Percentiles rank a stretch among this genome's conserved stretches.
These are phyloP conservation scores for Leptographium flavum DNA, from an alignment of 2,329 filamentous ascomycete genomes.

Conservation along the genomic window DNA sequence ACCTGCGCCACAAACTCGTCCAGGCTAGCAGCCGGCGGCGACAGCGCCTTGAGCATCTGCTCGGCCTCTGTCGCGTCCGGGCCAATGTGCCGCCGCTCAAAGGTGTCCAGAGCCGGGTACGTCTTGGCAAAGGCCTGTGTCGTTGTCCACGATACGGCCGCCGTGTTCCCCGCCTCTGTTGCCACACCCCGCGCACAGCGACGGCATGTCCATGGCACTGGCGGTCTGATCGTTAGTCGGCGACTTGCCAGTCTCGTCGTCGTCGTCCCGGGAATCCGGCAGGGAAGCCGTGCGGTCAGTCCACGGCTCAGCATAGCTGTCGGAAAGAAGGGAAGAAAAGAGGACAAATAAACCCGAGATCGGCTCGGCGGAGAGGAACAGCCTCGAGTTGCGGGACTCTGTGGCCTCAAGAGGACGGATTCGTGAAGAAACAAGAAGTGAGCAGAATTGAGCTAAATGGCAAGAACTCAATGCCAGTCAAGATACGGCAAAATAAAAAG, in stretches of 20 bases:
- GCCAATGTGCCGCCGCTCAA: slow-evolving; percentile 76
- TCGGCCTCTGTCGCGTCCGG: slow-evolving; percentile 55
- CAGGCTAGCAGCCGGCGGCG: slow-evolving; percentile 57
- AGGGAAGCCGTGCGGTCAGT: background rate
- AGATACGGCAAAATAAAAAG: background rate
- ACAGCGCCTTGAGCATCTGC: slow-evolving; percentile 67
- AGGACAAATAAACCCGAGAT: background rate
- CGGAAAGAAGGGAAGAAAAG: background rate
- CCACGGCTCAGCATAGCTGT: background rate
- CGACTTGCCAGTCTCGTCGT: background rate
- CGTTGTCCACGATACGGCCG: slow-evolving; percentile 9
- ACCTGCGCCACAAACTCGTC: slow-evolving; percentile 80
- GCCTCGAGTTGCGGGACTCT: too few species aligned
- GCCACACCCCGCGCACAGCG: slow-evolving; percentile 5
- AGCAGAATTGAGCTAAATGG: background rate
- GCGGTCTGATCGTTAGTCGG: background rate
- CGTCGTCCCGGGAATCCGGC: background rate
- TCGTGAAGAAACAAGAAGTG: background rate
- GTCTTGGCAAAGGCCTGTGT: slow-evolving; percentile 11
- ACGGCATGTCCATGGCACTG: slow-evolving; percentile 3
- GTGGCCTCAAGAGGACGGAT: too few species aligned
- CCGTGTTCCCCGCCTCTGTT: background rate
- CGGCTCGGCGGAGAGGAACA: too few species aligned
- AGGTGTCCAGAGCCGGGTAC: slow-evolving; percentile 38
- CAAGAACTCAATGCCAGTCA: background rate